Percentiles rank a stretch among this genome's conserved stretches.
phyloP scores from a whole-genome alignment of 176 grass and related monocot species.

The Sorghum bicolor region DNA sequence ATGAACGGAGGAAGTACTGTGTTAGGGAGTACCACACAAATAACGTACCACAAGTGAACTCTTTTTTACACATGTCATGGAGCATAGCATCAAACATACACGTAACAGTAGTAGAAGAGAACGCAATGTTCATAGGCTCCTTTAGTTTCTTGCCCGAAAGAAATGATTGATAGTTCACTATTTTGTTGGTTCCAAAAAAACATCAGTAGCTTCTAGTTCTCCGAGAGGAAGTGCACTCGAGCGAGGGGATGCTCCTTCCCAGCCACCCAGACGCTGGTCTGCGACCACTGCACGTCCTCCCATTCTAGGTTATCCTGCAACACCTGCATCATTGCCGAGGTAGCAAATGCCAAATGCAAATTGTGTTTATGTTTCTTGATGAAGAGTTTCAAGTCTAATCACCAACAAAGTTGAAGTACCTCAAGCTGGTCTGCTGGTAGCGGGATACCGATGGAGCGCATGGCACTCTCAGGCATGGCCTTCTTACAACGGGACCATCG shows the following conservation, averaged over 20 bases:
- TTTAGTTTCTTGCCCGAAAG: not conserved
- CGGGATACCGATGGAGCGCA: slow-evolving; percentile 66
- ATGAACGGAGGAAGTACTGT: too few species aligned
- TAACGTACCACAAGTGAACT: slow-evolving; percentile 26
- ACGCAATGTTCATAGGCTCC: not conserved
- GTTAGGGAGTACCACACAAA: too few species aligned
- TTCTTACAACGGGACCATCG: slow-evolving; percentile 90
- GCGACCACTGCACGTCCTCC: slow-evolving; percentile 97
- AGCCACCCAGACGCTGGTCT: slow-evolving; percentile 73
- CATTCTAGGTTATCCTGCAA: slow-evolving; percentile 87
- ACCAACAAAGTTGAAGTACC: slow-evolving; percentile 35
- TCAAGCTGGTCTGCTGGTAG: slow-evolving; percentile 74
- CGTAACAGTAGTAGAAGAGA: not conserved
- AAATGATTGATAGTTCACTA: not conserved
- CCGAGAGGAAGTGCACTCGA: slow-evolving; percentile 75
- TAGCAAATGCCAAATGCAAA: not conserved
- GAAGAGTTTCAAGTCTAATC: not conserved
- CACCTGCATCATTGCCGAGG: slow-evolving; percentile 36
- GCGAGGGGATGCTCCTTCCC: slow-evolving; percentile 88
- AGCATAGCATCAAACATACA: not conserved
- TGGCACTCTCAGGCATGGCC: slow-evolving; percentile 59
- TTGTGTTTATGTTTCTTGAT: not conserved
- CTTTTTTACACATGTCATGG: slow-evolving; percentile 5
- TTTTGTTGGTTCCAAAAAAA: not conserved
- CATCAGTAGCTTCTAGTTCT: slow-evolving; percentile 40